Evolutionary conservation across 1,139 yeast genomes (phyloP), one percentile per base, ranked within the genome.

Genomic region (Dujonia santamariae): DNA sequence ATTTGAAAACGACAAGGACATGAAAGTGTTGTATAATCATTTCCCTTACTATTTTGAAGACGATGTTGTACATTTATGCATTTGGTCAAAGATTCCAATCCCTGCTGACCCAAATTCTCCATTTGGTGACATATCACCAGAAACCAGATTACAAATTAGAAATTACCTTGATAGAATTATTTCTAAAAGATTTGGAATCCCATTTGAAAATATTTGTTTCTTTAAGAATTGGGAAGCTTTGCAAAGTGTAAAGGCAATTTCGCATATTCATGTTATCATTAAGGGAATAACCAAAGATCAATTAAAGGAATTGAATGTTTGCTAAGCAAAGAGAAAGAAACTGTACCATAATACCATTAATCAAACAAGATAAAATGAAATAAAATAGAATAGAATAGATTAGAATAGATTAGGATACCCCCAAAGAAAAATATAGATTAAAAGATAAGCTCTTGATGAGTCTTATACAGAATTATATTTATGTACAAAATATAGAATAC

Each of bases 201-300:
- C 51, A 1, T 41, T 56, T 37, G 61, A 63, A 5, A 54, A 72
- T 35, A 47, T 79, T 9, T 47, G 67, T 3, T 79, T 85, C 85
- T 79, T 79, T 54, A 69, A 78, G 44, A 79, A 79, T 48, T 79
- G 81, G 77, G 70, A 75, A 5, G 63, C 72, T 6, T 54, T 79
- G 28, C 85, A 79, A 48, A 75, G 83, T 46, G 79, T 79, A 6
- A 65, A 64, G 40, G 63, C 72, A 21, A 61, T 79, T 23, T 77
- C 83, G 29, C 85, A 79, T 50, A 58, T 79, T 15, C 85, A 79
- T 50, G 74, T 79, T 1, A 47, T 78, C 22, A 48, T 78, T 13
- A 63, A 58, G 34, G 73, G 66, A 16, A 46, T 67, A 23, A 49
- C 50, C 14, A 36, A 41, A 11, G 49, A 48, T 8, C 50, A 51